Evolutionary conservation across 257 asterid species (phyloP).

Genomic region (Rauvolfia tetraphylla): DNA sequence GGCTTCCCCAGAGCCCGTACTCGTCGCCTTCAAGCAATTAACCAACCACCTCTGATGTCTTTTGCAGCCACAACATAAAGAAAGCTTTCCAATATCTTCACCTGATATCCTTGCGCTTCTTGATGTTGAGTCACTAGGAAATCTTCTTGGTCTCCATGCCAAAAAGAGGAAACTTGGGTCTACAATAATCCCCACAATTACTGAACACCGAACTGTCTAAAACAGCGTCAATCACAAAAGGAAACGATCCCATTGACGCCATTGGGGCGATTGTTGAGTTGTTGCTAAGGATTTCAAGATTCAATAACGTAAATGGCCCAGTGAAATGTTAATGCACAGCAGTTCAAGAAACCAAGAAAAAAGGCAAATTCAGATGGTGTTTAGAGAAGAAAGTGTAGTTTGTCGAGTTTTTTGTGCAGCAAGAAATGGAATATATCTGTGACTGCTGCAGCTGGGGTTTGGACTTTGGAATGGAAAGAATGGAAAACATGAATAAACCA

Average conservation of each 20-base stretch:
- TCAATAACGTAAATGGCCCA: slow-evolving; percentile 6
- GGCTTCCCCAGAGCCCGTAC: slow-evolving; percentile 35
- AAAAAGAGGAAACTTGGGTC: slow-evolving; percentile 41
- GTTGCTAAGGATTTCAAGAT: slow-evolving; percentile 21
- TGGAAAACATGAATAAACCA: neutral
- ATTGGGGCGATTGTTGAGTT: slow-evolving; percentile 34
- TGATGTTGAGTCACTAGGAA: slow-evolving; percentile 23
- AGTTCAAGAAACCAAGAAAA: slow-evolving; percentile 14
- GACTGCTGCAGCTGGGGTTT: neutral
- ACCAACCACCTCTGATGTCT: slow-evolving; percentile 35
- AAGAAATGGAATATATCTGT: neutral
- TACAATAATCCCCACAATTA: slow-evolving; percentile 31
- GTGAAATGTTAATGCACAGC: slow-evolving; percentile 13
- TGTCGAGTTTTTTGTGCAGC: neutral
- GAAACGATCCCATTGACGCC: slow-evolving; percentile 58
- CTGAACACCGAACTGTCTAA: slow-evolving; percentile 42
- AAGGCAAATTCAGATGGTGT: slow-evolving; percentile 13
- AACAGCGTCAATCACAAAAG: slow-evolving; percentile 32
- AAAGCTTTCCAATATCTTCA: slow-evolving; percentile 33
- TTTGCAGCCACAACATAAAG: slow-evolving; percentile 35
- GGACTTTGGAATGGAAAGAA: neutral
- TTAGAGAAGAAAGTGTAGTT: neutral
- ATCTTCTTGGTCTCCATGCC: slow-evolving; percentile 33
- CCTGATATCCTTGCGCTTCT: slow-evolving; percentile 31
- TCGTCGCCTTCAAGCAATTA: slow-evolving; percentile 41